Conservation (phyloP, 257 asterid species). For the Ligustrum vulgare region DNA sequence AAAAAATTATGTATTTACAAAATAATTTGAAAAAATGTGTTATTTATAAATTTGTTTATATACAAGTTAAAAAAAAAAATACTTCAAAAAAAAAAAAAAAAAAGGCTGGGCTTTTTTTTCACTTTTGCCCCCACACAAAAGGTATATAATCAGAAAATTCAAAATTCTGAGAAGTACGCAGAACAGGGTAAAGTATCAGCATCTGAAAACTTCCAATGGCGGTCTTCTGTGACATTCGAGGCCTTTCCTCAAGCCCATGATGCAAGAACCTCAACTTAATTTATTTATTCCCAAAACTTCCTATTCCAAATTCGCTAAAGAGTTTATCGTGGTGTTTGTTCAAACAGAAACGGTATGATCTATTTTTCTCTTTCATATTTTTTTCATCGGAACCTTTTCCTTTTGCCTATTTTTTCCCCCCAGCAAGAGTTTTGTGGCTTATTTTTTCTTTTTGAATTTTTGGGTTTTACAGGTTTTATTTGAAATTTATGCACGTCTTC, state of each 20-base stretch:
- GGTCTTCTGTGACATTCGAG: constrained; percentile 25
- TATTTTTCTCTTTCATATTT: not conserved
- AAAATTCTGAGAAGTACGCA: not conserved
- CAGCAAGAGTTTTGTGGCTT: not conserved
- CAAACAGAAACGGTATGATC: constrained; percentile 8
- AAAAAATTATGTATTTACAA: too few species aligned
- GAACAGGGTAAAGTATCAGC: constrained; percentile 53
- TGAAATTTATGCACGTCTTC: not conserved
- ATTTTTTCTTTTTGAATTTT: not conserved
- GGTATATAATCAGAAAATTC: not conserved
- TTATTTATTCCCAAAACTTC: constrained; percentile 11
- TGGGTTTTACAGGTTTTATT: not conserved
- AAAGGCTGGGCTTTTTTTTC: not conserved
- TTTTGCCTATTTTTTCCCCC: constrained; percentile 1
- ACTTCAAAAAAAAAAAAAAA: too few species aligned
- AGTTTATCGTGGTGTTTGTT: constrained; percentile 3
- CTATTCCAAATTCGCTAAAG: constrained; percentile 13
- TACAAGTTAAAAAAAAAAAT: too few species aligned
- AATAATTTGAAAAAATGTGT: too few species aligned
- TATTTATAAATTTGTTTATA: too few species aligned
- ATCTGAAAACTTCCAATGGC: constrained; percentile 54
- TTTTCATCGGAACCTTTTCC: not conserved
- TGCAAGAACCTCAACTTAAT: not conserved
- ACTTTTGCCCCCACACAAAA: not conserved
- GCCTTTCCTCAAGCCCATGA: constrained; percentile 11